phyloP scores from a whole-genome alignment of 805 yeast genomes.

The Kuraishia borneana region DNA sequence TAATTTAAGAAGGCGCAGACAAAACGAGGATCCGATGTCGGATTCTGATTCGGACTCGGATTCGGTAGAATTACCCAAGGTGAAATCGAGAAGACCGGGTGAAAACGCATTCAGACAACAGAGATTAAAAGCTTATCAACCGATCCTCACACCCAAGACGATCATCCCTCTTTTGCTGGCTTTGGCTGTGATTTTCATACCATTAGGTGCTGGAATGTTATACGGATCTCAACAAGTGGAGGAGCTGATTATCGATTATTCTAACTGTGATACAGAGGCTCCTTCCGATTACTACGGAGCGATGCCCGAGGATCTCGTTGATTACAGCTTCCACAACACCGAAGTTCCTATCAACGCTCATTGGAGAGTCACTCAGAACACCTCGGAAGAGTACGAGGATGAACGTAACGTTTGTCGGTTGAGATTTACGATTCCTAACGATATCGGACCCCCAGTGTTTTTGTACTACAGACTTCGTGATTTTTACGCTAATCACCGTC shows the following conservation, averaged over 20 bases:
- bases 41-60: conserved; percentile 36
- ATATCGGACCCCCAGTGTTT: conserved; percentile 62
- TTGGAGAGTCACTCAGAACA: conserved; percentile 48
- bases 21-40: conserved; percentile 16
- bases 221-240: conserved; percentile 69
- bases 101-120: conserved; percentile 50
- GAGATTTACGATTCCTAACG: conserved; percentile 65
- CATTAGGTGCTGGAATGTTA: conserved; percentile 80
- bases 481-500: conserved; percentile 89
- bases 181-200: conserved; percentile 75
- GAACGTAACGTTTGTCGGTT: conserved; percentile 50
- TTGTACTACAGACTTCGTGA: conserved; percentile 76
- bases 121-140: conserved; percentile 44
- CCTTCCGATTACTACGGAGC: conserved; percentile 27
- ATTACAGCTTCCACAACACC: conserved; percentile 49
- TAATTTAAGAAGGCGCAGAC: conserved; percentile 4
- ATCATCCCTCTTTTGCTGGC: conserved; percentile 76
- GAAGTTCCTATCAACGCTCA: conserved; percentile 31
- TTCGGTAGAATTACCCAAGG: conserved; percentile 19
- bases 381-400: conserved; percentile 28
- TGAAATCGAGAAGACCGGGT: conserved; percentile 52
- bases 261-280: conserved; percentile 49
- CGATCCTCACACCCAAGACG: conserved; percentile 84
- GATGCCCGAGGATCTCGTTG: conserved; percentile 51
- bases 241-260: conserved; percentile 66